Percentiles rank a stretch among this genome's conserved stretches.
phyloP scores from a whole-genome alignment of 306 rosid species.

The Gynostemma pentaphyllum region DNA sequence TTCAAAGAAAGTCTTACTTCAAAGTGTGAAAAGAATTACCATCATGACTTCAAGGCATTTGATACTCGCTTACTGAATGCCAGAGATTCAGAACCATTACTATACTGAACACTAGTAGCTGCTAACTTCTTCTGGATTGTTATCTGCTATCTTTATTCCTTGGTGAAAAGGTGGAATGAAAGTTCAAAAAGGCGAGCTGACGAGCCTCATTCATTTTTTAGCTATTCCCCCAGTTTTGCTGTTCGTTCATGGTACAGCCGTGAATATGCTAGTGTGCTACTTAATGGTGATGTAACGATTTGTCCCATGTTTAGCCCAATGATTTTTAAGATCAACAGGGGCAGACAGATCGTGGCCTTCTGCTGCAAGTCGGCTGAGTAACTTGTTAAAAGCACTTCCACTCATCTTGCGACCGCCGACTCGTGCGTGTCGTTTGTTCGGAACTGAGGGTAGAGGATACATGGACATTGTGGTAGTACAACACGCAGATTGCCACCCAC shows the following conservation, averaged over 20 bases:
- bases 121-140: neutral
- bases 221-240: neutral
- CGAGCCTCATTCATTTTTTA: too few species aligned
- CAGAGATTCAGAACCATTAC: neutral
- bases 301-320: slow-evolving; percentile 99
- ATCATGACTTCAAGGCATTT: neutral
- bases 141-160: neutral
- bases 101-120: neutral
- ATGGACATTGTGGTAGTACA: slow-evolving; percentile 84
- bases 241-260: neutral
- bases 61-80: neutral
- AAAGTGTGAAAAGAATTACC: neutral
- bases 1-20: neutral
- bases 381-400: slow-evolving; percentile 90
- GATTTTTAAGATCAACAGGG: slow-evolving; percentile 83
- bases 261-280: slow-evolving; percentile 21
- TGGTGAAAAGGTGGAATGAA: neutral
- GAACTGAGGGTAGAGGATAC: slow-evolving; percentile 94
- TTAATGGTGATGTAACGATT: slow-evolving; percentile 94
- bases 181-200: neutral
- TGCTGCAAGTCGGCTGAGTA: slow-evolving; percentile 83
- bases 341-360: slow-evolving; percentile 92
- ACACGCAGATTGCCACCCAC: slow-evolving; percentile 98
- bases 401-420: slow-evolving; percentile 98
- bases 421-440: slow-evolving; percentile 93